A percentile compares a stretch with the other conserved stretches of the same genome.
These are phyloP conservation scores for Lasiodiplodia sp. DNA, from an alignment of 2,329 filamentous ascomycete genomes.

Conservation along the genomic window DNA sequence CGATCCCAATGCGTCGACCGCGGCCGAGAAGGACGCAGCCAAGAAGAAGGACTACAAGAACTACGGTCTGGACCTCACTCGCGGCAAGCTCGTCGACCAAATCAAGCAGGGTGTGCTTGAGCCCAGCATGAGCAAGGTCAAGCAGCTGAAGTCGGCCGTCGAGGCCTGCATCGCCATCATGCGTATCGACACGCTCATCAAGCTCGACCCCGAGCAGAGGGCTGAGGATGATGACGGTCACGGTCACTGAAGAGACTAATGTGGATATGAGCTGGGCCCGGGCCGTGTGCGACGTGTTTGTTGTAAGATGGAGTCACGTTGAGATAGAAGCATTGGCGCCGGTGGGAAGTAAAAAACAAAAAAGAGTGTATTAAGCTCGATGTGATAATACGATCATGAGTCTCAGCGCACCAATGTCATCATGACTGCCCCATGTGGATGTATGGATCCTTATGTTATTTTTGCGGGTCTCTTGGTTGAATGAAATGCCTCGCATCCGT, in stretches of 20 bases:
- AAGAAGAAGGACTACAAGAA: conserved; percentile 99
- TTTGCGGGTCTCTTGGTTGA: too few relatives aligned
- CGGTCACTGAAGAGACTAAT: conserved; percentile 66
- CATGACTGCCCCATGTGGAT: neutral
- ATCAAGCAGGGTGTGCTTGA: conserved; percentile 95
- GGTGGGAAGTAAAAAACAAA: conserved; percentile 8
- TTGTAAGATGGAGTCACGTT: conserved; percentile 7
- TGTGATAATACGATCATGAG: conserved; percentile 29
- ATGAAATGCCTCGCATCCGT: too few relatives aligned
- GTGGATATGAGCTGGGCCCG: neutral
- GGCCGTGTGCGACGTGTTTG: neutral
- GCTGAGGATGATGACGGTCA: conserved; percentile 81
- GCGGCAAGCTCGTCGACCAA: conserved; percentile 90
- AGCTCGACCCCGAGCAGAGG: conserved; percentile 89
- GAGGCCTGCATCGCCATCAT: conserved; percentile 99
- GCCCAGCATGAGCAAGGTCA: conserved; percentile 97
- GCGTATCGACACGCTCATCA: conserved; percentile 98
- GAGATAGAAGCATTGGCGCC: conserved; percentile 21
- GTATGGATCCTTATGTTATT: neutral
- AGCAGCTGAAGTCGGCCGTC: conserved; percentile 97
- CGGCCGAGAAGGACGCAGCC: conserved; percentile 87
- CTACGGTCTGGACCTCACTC: conserved; percentile 90
- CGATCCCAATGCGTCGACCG: conserved; percentile 62
- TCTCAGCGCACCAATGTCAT: neutral
- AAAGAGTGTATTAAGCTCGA: conserved; percentile 10